Conservation (phyloP, 2,329 filamentous ascomycete species). For the Gnomoniopsis sp. region DNA sequence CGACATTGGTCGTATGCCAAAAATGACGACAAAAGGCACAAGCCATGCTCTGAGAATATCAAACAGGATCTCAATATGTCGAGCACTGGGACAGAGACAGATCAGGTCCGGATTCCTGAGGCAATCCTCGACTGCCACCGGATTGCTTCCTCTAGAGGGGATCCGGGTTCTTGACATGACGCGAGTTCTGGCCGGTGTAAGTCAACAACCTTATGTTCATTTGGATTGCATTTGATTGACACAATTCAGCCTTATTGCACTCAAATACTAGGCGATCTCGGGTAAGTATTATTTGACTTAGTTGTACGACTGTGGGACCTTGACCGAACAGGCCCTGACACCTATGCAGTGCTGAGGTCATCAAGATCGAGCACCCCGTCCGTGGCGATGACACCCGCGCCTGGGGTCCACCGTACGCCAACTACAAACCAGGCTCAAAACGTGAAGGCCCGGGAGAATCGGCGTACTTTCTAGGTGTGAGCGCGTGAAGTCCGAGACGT, state of each 20-base stretch:
- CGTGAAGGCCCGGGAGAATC: constrained; percentile 78
- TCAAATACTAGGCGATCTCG: constrained; percentile 92
- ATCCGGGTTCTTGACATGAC: constrained; percentile 95
- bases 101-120: not conserved
- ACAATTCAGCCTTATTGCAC: constrained; percentile 82
- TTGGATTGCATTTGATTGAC: not conserved
- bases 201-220: constrained; percentile 29
- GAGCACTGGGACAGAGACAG: not conserved
- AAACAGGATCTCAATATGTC: not conserved
- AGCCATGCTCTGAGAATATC: not conserved
- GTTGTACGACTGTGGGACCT: constrained; percentile 21
- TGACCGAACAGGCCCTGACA: constrained; percentile 23
- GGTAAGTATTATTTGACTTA: constrained; percentile 57
- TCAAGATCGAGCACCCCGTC: constrained; percentile 93
- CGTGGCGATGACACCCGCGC: constrained; percentile 91
- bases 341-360: constrained; percentile 75
- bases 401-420: constrained; percentile 93
- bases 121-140: constrained; percentile 17
- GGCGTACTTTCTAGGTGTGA: constrained; percentile 87
- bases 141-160: constrained; percentile 68
- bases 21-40: constrained; percentile 3
- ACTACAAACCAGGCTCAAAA: constrained; percentile 61
- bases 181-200: constrained; percentile 86
- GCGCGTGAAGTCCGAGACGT: constrained; percentile 21
- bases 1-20: not conserved